Percentiles rank a stretch among this genome's conserved stretches.
phyloP scores from a whole-genome alignment of 805 yeast species.

The Hemisphaericaspora nanyangensis region DNA sequence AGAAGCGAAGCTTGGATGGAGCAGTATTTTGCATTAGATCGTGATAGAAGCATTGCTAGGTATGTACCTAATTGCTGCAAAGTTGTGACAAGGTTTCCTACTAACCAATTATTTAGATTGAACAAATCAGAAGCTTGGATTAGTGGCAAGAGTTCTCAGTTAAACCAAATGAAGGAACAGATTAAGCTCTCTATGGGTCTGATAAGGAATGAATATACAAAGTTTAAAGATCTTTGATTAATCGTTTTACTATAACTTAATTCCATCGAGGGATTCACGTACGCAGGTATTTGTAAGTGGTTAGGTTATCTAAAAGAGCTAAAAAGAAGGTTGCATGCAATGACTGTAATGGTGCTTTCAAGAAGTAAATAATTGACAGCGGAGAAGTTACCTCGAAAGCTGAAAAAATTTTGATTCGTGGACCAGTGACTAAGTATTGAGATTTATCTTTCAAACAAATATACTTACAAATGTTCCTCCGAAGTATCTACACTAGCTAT shows the following conservation, averaged over 20 bases:
- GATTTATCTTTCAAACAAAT: no score
- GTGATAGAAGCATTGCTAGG: constrained; percentile 1
- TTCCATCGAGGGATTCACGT: no score
- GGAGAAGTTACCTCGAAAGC: no score
- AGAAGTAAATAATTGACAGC: no score
- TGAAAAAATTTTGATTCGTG: constrained; percentile 1
- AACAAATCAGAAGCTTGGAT: constrained; percentile 7
- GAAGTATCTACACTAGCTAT: not conserved
- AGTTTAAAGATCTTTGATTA: constrained; percentile 1
- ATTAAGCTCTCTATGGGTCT: constrained; percentile 1
- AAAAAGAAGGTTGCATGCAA: no score
- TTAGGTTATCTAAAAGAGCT: no score
- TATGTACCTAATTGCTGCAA: not conserved
- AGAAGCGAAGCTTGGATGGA: not conserved
- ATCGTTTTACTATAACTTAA: not conserved
- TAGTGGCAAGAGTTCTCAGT: constrained; percentile 1
- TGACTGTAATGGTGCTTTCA: no score
- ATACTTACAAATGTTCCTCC: not conserved
- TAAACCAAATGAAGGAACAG: constrained; percentile 1
- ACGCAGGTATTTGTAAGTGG: no score
- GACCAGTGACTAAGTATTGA: no score
- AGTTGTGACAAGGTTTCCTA: not conserved
- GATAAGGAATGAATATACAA: constrained; percentile 2
- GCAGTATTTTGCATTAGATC: not conserved
- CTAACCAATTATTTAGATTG: not conserved